Evolutionary conservation across 179 eudicot genomes (phyloP).

Genomic region (Monotropa hypopitys): DNA sequence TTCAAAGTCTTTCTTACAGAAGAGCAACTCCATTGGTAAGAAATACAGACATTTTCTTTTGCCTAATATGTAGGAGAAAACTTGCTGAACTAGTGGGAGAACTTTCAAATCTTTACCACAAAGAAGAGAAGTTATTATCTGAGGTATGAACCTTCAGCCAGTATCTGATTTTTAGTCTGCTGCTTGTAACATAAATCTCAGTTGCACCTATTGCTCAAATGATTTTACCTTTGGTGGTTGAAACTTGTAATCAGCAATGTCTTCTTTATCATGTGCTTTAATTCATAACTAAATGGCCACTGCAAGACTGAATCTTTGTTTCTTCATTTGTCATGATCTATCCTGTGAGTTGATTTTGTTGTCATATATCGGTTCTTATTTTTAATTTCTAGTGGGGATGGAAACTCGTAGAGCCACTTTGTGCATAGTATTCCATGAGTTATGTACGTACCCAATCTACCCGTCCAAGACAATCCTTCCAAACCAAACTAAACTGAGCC

Average conservation of each 20-base stretch:
- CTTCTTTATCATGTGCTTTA: not conserved
- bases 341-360: constrained; percentile 1
- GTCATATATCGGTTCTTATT: not conserved
- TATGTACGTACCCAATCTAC: too few relatives aligned
- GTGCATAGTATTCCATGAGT: too few relatives aligned
- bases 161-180: too few relatives aligned
- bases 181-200: not conserved
- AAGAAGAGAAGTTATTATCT: constrained; percentile 60
- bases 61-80: constrained; percentile 41
- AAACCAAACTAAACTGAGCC: too few relatives aligned
- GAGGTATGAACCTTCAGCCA: constrained; percentile 29
- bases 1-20: not conserved
- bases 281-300: not conserved
- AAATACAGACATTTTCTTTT: not conserved
- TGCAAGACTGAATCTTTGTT: not conserved
- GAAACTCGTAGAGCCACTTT: not conserved
- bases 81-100: constrained; percentile 57
- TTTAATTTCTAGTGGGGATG: not conserved
- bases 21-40: not conserved
- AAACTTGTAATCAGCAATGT: not conserved
- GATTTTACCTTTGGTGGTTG: not conserved
- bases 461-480: too few relatives aligned
- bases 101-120: constrained; percentile 62
- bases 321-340: not conserved
- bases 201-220: not conserved